phyloP scores from a whole-genome alignment of 2,329 filamentous ascomycete genomes.

The Fusarium protoensiforme region DNA sequence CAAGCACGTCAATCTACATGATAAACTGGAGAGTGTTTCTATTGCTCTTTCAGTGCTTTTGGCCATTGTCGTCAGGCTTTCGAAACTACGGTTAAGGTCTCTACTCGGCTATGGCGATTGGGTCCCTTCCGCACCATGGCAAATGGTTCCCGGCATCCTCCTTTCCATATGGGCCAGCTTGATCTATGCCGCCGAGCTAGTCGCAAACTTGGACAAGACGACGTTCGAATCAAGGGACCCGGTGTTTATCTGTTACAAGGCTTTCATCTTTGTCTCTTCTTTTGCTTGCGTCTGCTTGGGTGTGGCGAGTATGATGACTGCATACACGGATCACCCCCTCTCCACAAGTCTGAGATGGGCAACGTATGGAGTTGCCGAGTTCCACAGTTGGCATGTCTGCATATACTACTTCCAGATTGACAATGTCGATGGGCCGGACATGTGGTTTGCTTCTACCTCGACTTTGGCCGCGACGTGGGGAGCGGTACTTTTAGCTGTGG shows the following conservation, averaged over 20 bases:
- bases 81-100: not conserved
- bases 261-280: not conserved
- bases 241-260: not conserved
- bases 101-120: not conserved
- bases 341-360: not conserved
- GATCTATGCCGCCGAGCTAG: not conserved
- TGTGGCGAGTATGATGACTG: not conserved
- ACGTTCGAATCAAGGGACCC: not conserved
- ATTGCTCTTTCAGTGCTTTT: not conserved
- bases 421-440: not conserved
- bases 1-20: not conserved
- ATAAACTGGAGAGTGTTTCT: not conserved
- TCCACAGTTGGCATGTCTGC: not conserved
- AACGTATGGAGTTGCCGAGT: not conserved
- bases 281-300: not conserved
- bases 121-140: not conserved
- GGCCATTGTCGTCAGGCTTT: not conserved
- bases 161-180: not conserved
- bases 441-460: not conserved
- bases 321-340: not conserved
- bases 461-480: not conserved
- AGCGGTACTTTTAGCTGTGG: not conserved
- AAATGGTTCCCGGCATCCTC: not conserved
- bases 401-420: not conserved
- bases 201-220: not conserved